phyloP scores from a whole-genome alignment of 2,329 filamentous ascomycete genomes.

The Alternaria ventricosa region DNA sequence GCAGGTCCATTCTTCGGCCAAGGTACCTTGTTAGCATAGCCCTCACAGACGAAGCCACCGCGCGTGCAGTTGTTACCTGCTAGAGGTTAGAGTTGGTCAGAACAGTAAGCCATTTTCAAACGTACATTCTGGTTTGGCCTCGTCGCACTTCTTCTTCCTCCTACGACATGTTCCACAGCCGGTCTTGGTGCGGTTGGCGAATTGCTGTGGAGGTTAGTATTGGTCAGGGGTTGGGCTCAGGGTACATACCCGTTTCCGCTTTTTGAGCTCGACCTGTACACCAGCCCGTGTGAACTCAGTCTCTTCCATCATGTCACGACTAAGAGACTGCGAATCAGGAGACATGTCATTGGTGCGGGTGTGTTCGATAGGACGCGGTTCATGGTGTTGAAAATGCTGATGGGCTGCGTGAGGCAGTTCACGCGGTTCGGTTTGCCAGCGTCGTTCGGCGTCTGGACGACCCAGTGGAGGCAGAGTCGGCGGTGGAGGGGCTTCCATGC shows the following conservation, averaged over 20 bases:
- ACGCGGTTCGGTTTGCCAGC: constrained; percentile 39
- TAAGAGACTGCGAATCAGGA: constrained; percentile 8
- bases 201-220: constrained; percentile 60
- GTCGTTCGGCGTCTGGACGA: constrained; percentile 32
- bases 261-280: constrained; percentile 56
- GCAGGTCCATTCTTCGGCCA: constrained; percentile 79
- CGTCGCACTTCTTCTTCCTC: constrained; percentile 98
- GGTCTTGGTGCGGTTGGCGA: constrained; percentile 95
- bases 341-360: constrained; percentile 12
- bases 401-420: constrained; percentile 31
- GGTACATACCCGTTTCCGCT: constrained; percentile 54
- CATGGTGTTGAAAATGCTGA: constrained; percentile 35
- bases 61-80: constrained; percentile 78
- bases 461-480: constrained; percentile 38
- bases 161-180: constrained; percentile 90
- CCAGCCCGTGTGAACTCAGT: constrained; percentile 52
- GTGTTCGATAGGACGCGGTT: constrained; percentile 31
- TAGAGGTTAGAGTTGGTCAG: constrained; percentile 2
- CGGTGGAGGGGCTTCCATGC: constrained; percentile 33
- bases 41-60: constrained; percentile 88
- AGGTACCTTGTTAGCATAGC: constrained; percentile 80
- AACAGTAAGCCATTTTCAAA: constrained; percentile 24
- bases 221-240: background rate
- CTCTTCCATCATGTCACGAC: constrained; percentile 18
- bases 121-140: constrained; percentile 90